Evolutionary conservation across 129 eudicot genomes (phyloP), one percentile per base, ranked within the genome.

Genomic region (Silybum marianum): DNA sequence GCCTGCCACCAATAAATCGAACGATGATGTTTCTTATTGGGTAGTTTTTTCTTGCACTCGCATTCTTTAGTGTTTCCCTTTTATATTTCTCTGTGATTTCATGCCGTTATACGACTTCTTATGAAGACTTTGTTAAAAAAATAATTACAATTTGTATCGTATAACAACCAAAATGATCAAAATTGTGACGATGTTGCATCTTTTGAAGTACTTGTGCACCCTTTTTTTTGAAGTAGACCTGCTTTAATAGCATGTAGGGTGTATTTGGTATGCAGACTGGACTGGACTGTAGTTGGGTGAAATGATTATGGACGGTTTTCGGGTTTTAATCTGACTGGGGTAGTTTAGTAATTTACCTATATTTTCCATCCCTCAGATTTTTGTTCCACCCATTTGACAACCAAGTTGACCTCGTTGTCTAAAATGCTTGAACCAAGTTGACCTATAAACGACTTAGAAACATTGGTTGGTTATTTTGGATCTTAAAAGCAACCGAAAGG

Each of bases 1-100:
- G 83, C 60, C 18, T 26, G 65, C 72, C 25, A 74, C 81, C 46
- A 84, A 84, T 78, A 84, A 84, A 67, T 79, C 73, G 14, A 34
- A 69, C 13, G 51, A 14, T 28, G 80, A 12, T 81, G 80, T 67
- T 74, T 74, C 16, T 72, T 65, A 46, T 67, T 28, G 7, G 54
- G 84, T 79, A 58, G 25, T 46, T 73, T 30, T 30, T 65, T 78
- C 24, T 28, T 32, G 73, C 77, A 38, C 30, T 63, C 28, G 6
- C 67, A 6, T 75, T 66, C 38, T 40, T 58, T 30, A 7, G 2
- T 74, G 44, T 70, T 12, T 14, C 19, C 16, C 71, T 22, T 16
- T n/a, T 75, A n/a, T 42, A 34, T 77, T 74, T 77, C 25, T 77
- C 10, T 77, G 44, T 51, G 78, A 16, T 34, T 76, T 23, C n/a